Evolutionary conservation across 768 basidiomycete genomes (phyloP), one percentile per base, ranked within the genome.

Genomic region (Mycena galopus): DNA sequence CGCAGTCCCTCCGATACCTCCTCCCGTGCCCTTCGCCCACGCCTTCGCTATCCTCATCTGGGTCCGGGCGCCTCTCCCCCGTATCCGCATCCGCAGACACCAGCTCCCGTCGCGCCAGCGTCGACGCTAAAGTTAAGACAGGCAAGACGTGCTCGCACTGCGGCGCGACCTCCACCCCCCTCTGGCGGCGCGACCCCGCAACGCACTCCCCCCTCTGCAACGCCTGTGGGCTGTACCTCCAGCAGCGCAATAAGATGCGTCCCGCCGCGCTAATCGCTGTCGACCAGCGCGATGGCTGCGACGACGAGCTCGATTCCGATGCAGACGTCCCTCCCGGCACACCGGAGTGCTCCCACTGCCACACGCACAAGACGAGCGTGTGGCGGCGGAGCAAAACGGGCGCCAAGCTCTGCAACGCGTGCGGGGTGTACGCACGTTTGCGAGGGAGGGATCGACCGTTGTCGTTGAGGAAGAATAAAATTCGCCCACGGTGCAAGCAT

Each of bases 331-430:
- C 11, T 37, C 11, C 11, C 35, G 35, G 35, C 6, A 9, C 44
- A n/a, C 44, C 39, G 39, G 39, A 47, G n/a, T 47, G 44, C 44
- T 19, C 21, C 0, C 44, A 47, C 21, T 47, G 44, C 44, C 44
- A n/a, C 11, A 47, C 44, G 16, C 44, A 8, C 33, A 30, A 37
- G 10, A 69, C 72, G 57, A 73, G 72, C 67, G 72, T 69, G 19
- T 69, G 72, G 72, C 61, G 72, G 47, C 66, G 72, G 27, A 65
- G 57, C 57, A 69, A 69, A 29, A 57, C 33, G 11, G 67, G 72
- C 27, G 63, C 27, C 21, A 42, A 53, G 23, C 19, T 73, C 61
- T 63, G 7, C 65, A 69, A 47, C n/a, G 44, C 44, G 44, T 47
- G 44, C n/a, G 44, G 44, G n/a, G 44, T 47, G 4, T 47, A 47